Evolutionary conservation across 352 stramenopile genomes (phyloP), one percentile per base, ranked within the genome.

Genomic region (Globisporangium orthogonon): DNA sequence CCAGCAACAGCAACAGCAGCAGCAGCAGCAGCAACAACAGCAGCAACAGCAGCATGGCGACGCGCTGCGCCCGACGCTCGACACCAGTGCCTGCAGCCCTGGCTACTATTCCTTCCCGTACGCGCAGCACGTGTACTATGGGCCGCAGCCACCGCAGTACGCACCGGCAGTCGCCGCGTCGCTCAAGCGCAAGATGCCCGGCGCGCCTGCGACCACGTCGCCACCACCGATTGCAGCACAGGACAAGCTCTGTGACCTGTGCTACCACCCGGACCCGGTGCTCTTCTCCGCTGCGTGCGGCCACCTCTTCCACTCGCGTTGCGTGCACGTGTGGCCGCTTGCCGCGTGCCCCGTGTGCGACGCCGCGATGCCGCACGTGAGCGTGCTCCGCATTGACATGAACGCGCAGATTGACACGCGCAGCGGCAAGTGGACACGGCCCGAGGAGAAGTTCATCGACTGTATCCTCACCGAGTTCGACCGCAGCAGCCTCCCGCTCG

Each of bases 371-470:
- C 55, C 78, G 40, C 67, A 85, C 49, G 64, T 92, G n/a, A 71
- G 78, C 39, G 73, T 94, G 50, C 56, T 87, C 46, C 69, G 59
- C 18, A 66, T 92, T 58, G 77, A 91, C 52, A 91, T 91, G 80
- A 85, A 81, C 66, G 68, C 73, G 53, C 69, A 83, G 56, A 73
- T 83, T 40, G 74, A 87, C 50, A 67, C 74, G 47, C 84, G 84
- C 50, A 89, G 77, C 53, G 84, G 84, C 39, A 94, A 94, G 67
- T 94, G 84, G 84, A 94, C 80, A 30, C 77, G 77, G 30, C 76
- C 78, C 15, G 84, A 94, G 57, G 84, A 94, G 58, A 87, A 91
- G 54, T 94, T 91, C 54, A 90, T 94, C 55, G 81, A 91, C 56
- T 70, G 75, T 30, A 90, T 94, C 58, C 70, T 94, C 15, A 55